A percentile compares a stretch with the other conserved stretches of the same genome.
Conservation (phyloP, 305 asterid species). For the Coffea humblotiana region DNA sequence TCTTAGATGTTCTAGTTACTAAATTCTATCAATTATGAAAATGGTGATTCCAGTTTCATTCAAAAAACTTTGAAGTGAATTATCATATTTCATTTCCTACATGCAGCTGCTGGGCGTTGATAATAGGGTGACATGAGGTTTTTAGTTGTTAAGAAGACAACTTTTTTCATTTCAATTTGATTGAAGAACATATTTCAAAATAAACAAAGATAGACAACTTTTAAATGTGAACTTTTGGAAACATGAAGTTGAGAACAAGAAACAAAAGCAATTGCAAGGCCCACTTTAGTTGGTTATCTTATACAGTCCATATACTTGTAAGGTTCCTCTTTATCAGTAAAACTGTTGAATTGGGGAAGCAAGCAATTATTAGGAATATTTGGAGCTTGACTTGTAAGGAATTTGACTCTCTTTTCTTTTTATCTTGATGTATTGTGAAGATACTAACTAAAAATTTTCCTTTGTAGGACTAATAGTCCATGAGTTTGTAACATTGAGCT, state of each 20-base stretch:
- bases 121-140: neutral
- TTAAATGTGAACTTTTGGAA: neutral
- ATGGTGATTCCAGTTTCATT: neutral
- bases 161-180: neutral
- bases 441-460: neutral
- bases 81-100: neutral
- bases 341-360: neutral
- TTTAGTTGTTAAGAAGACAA: neutral
- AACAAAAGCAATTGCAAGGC: neutral
- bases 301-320: neutral
- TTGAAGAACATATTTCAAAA: neutral
- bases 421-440: neutral
- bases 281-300: neutral
- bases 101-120: neutral
- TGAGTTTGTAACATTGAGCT: conserved; percentile 13
- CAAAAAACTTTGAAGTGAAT: neutral
- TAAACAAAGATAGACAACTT: neutral
- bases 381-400: neutral
- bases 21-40: neutral
- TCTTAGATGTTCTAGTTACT: neutral
- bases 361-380: neutral
- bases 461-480: neutral
- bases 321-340: neutral
- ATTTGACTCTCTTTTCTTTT: neutral
- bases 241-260: neutral